phyloP scores from a whole-genome alignment of 345 rosid genomes.

The Lepidium sativum region DNA sequence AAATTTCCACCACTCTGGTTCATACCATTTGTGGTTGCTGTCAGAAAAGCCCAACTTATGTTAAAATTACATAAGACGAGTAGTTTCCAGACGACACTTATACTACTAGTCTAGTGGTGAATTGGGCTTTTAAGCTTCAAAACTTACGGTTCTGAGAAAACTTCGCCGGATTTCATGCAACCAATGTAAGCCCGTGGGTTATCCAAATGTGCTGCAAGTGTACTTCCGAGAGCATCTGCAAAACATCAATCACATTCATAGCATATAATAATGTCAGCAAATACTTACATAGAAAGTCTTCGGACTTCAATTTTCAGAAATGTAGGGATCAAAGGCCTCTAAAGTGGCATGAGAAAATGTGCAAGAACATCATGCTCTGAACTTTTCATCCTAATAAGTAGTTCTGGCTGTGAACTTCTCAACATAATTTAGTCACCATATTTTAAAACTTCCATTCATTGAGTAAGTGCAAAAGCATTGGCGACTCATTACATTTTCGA shows the following conservation, averaged over 20 bases:
- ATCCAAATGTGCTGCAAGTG: conserved; percentile 51
- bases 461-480: background rate
- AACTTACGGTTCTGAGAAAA: conserved; percentile 68
- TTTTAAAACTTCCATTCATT: background rate
- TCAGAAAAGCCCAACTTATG: conserved; percentile 1
- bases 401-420: background rate
- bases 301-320: background rate
- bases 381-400: background rate
- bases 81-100: background rate
- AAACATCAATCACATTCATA: conserved; percentile 8
- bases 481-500: background rate
- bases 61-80: background rate
- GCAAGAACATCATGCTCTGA: background rate
- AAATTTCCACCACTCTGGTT: conserved; percentile 98
- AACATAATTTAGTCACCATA: background rate
- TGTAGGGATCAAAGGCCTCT: background rate
- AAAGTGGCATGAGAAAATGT: background rate
- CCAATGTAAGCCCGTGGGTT: conserved; percentile 74
- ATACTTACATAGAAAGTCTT: background rate
- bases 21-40: conserved; percentile 72
- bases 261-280: background rate
- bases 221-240: conserved; percentile 61
- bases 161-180: conserved; percentile 83
- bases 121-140: background rate
- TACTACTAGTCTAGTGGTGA: background rate